phyloP scores from a whole-genome alignment of 2,329 filamentous ascomycete genomes.

The Diaporthe australafricana region DNA sequence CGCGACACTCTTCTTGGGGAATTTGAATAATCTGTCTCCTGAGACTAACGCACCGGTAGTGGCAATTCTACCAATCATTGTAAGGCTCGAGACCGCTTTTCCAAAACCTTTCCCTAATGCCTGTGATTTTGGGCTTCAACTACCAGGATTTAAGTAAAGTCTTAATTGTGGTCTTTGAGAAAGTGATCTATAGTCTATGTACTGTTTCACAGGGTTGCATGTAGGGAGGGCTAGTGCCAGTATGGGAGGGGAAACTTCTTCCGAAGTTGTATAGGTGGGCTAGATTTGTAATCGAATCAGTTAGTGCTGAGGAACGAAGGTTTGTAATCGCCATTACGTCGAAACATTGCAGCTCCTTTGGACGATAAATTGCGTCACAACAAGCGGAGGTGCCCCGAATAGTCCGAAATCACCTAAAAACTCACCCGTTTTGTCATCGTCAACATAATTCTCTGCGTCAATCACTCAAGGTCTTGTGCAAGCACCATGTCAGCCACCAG shows the following conservation, averaged over 20 bases:
- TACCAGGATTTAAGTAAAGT: neutral
- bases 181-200: no score
- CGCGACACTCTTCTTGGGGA: neutral
- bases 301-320: neutral
- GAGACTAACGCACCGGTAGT: neutral
- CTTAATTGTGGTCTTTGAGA: no score
- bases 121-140: neutral
- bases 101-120: neutral
- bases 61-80: neutral
- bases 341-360: neutral
- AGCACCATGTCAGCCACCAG: conserved; percentile 18
- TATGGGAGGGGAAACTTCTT: no score
- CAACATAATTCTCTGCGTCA: neutral
- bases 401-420: neutral
- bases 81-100: neutral
- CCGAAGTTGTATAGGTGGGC: no score
- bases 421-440: neutral
- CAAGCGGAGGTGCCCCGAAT: conserved; percentile 2
- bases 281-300: no score
- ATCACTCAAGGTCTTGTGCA: neutral
- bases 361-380: conserved; percentile 6
- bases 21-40: neutral
- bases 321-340: neutral
- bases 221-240: no score
- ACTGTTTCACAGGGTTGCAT: no score